phyloP scores from a whole-genome alignment of 2,329 filamentous ascomycete species.

The Aureobasidium lini region DNA sequence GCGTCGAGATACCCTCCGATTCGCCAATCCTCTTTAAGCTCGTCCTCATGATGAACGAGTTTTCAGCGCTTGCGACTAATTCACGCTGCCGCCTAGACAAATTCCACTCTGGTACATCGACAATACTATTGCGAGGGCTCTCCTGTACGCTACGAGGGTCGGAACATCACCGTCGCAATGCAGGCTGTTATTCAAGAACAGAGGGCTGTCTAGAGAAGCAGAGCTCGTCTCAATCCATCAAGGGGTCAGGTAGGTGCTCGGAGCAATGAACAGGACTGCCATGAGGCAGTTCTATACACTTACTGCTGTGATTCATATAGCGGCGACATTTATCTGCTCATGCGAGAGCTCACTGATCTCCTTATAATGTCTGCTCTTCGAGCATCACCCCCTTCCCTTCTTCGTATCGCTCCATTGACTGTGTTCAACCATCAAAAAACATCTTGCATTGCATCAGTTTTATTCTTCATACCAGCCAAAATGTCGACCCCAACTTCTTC shows the following conservation, averaged over 20 bases:
- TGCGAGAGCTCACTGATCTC: background rate
- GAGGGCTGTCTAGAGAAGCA: background rate
- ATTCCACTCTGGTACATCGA: background rate
- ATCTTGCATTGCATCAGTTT: background rate
- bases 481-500: too few relatives aligned
- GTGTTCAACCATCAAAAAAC: background rate
- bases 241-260: background rate
- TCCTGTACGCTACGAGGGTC: background rate
- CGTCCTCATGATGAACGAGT: background rate
- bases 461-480: background rate
- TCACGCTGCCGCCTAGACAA: background rate
- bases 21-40: too few relatives aligned
- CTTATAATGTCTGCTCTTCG: background rate
- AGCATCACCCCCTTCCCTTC: background rate
- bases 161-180: background rate
- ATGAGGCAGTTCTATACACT: background rate
- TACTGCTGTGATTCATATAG: background rate
- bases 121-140: background rate
- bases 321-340: background rate
- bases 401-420: background rate
- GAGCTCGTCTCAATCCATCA: background rate
- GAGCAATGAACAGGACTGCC: background rate
- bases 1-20: too few relatives aligned
- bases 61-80: background rate
- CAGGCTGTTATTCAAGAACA: background rate